Evolutionary conservation across 495 filamentous ascomycete species (phyloP).

Genomic region (Annulohypoxylon bovei): DNA sequence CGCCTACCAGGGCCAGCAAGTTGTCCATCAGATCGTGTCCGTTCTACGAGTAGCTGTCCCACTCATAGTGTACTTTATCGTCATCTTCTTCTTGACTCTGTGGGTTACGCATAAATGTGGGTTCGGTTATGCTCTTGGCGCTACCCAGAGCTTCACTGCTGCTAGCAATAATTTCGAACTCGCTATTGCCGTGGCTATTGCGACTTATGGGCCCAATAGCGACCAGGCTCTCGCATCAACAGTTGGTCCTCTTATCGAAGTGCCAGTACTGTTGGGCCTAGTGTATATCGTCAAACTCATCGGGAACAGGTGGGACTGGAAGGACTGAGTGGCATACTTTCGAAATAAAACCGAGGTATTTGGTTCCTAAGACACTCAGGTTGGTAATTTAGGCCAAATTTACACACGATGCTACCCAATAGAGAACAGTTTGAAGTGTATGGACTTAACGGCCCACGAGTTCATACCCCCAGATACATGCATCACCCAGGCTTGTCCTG

Average conservation of each 20-base stretch:
- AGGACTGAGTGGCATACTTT: slow-evolving; percentile 48
- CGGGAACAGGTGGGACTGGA: slow-evolving; percentile 66
- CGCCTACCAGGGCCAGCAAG: slow-evolving; percentile 79
- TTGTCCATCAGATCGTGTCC: slow-evolving; percentile 84
- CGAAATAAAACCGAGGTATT: not conserved
- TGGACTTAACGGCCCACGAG: too few relatives aligned
- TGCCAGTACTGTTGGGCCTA: slow-evolving; percentile 82
- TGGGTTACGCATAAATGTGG: slow-evolving; percentile 65
- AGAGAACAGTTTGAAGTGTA: not conserved
- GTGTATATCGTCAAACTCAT: slow-evolving; percentile 80
- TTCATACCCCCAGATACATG: too few relatives aligned
- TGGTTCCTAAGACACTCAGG: too few relatives aligned
- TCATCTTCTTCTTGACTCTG: slow-evolving; percentile 78
- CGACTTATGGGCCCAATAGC: slow-evolving; percentile 80
- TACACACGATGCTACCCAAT: not conserved
- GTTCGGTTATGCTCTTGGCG: slow-evolving; percentile 75
- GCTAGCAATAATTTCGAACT: slow-evolving; percentile 97
- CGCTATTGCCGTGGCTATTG: slow-evolving; percentile 91
- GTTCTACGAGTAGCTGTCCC: slow-evolving; percentile 84
- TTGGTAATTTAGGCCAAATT: not conserved
- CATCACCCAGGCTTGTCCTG: too few relatives aligned
- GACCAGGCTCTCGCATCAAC: slow-evolving; percentile 90
- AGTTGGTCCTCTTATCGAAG: slow-evolving; percentile 91
- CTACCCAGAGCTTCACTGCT: slow-evolving; percentile 91
- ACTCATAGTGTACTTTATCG: slow-evolving; percentile 78